Evolutionary conservation across 352 stramenopile species (phyloP), one percentile per base, ranked within the genome.

Genomic region (Aphanomyces cochlioides): DNA sequence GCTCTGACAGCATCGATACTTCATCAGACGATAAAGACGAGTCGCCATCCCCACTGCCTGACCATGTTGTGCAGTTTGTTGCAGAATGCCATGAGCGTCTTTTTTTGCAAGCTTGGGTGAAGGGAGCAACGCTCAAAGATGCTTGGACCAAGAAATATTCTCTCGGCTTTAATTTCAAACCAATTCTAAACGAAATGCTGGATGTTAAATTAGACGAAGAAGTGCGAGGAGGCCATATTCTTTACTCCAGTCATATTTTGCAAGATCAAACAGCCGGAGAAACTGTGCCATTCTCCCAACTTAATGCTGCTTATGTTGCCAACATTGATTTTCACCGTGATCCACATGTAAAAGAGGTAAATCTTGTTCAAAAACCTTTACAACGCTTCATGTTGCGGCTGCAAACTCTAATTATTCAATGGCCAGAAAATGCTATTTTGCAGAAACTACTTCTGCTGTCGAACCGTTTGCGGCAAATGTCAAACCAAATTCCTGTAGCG

Each of bases 401-500:
- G 7, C 90, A 96, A 45, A 82, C 89, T 43, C 80, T 99, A 4
- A 79, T 99, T 6, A 77, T 81, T 47, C 85, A 96, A 47, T 99
- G 98, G 85, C 97, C 97, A 5, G 96, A 98, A 19, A 96, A 99
- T 77, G 89, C 94, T 13, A 96, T 99, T 69, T 77, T 99, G 58
- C 84, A 99, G 72, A 90, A 98, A 66, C 81, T 99, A 34, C 88
- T 96, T 13, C 77, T 96, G 21, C 92, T 99, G 36, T 86, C 85
- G 6, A 85, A 96, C 58, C 80, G 86, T 7, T 93, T 96, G 45
- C 84, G 87, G 8, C 92, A 95, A 72, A 93, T 96, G 50, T 84
- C 90, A 66, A 93, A 95, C 60, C 90, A 82, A 41, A 92, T 85
- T 0, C 88, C 88, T 2, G 73, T 96, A 5, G 87, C 88, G 19